Evolutionary conservation across 306 rosid species (phyloP).

Genomic region (Lotus japonicus): DNA sequence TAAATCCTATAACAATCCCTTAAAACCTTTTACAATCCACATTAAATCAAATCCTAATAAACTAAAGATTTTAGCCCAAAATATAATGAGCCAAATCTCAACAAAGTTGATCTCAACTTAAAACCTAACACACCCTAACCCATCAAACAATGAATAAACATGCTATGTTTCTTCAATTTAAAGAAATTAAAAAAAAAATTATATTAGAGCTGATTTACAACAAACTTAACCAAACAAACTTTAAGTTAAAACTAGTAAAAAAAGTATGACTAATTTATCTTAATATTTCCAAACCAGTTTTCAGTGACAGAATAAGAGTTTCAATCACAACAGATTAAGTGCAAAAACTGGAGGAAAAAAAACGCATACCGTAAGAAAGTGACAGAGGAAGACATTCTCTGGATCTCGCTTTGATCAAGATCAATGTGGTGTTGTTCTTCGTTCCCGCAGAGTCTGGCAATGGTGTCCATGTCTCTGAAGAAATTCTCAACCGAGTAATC

Average conservation of each 20-base stretch:
- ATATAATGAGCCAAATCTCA: no score
- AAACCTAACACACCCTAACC: no score
- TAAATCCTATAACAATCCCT: no score
- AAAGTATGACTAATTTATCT: neutral
- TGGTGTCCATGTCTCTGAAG: slow-evolving; percentile 44
- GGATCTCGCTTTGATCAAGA: slow-evolving; percentile 38
- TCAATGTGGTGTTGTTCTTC: slow-evolving; percentile 26
- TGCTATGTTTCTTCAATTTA: no score
- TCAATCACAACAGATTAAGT: neutral
- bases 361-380: slow-evolving; percentile 58
- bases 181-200: neutral
- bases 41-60: no score
- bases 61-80: no score
- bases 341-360: neutral
- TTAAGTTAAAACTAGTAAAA: neutral
- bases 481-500: slow-evolving; percentile 62
- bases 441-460: slow-evolving; percentile 50
- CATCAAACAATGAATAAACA: no score
- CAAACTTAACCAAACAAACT: neutral
- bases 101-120: no score
- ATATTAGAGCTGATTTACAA: neutral
- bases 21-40: no score
- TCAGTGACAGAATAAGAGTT: no score
- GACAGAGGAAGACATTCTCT: slow-evolving; percentile 43
- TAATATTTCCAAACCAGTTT: neutral